Base-by-base conservation (phyloP, 345 rosid genomes). In the Melaleuca alternifolia region DNA sequence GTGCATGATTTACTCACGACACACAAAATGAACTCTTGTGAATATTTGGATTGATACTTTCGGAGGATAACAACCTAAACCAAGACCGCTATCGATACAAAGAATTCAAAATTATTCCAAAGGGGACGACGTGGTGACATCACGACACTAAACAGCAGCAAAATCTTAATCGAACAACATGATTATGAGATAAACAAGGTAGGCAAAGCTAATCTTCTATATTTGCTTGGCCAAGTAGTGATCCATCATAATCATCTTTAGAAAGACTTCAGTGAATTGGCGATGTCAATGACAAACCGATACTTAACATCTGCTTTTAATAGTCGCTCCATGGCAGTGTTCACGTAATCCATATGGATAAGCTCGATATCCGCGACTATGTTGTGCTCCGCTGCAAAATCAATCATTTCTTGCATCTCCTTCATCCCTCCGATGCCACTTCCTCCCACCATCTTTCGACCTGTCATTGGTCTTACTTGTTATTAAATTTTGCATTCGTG, bases 401-500 rank as follows among this genome's bases (percentile, higher is more conserved):
- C 85, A n/a, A 88, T 18, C 90, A 87, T 88, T 48, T 90, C 92
- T 83, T 87, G 92, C 4, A 89, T 91, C 87, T 91, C 92, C 51
- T 90, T 89, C 83, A 89, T 75, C 33, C 89, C 92, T n/a, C 90
- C 91, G 0, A 46, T 84, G 1, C 14, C 1, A 14, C 91, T 88
- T 14, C 87, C 92, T 3, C 54, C 83, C 11, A 90, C 84, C 5
- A 84, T n/a, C 86, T 87, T 91, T 53, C 91, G 86, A 9, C 88
- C 93, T 87, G 86, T 61, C 9, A 28, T 61, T 61, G 20, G 75
- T 61, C 75, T 28, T 61, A 28, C 14, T 61, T 1, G 21, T 62
- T 62, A 62, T 5, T 14, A 1, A 13, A 13, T n/a, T 7, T 30
- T 6, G 20, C 76, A 62, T 62, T 14, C 5, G 9, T 14, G 21